Conservation (phyloP, 257 asterid species). For the Lycium barbarum region DNA sequence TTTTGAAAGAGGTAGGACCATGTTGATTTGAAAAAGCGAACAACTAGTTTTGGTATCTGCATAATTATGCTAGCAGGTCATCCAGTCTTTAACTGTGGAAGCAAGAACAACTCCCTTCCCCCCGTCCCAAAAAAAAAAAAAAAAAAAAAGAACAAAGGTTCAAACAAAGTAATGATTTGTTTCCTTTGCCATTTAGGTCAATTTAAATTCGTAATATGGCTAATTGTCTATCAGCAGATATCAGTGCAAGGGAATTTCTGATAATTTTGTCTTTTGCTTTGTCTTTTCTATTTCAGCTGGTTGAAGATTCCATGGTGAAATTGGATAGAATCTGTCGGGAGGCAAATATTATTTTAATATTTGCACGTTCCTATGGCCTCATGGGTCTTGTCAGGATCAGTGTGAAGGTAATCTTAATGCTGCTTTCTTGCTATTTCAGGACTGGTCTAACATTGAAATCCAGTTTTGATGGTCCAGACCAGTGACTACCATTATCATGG, state of each 20-base stretch:
- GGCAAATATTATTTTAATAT: constrained; percentile 78
- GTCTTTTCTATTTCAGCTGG: constrained; percentile 62
- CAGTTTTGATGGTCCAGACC: not conserved
- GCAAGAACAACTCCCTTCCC: not conserved
- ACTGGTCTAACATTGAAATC: not conserved
- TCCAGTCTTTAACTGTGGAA: constrained; percentile 10
- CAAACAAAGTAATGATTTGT: not conserved
- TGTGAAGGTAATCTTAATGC: constrained; percentile 67
- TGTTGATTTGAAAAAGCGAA: constrained; percentile 13
- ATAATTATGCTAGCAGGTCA: not conserved
- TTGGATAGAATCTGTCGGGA: constrained; percentile 88
- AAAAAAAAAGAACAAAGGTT: not conserved
- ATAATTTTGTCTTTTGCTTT: not conserved
- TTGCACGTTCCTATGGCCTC: constrained; percentile 96
- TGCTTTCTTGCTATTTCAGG: constrained; percentile 18
- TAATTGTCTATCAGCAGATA: constrained; percentile 25
- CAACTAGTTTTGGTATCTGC: constrained; percentile 6
- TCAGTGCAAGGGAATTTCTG: not conserved
- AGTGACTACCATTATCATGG: constrained; percentile 7
- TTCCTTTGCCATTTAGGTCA: constrained; percentile 8
- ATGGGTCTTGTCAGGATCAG: constrained; percentile 90
- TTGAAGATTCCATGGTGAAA: constrained; percentile 85
- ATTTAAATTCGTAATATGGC: not conserved
- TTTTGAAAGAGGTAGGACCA: not conserved
- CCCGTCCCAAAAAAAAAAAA: not conserved